Evolutionary conservation across 768 basidiomycete genomes (phyloP).

Genomic region (Ramaria rubella): DNA sequence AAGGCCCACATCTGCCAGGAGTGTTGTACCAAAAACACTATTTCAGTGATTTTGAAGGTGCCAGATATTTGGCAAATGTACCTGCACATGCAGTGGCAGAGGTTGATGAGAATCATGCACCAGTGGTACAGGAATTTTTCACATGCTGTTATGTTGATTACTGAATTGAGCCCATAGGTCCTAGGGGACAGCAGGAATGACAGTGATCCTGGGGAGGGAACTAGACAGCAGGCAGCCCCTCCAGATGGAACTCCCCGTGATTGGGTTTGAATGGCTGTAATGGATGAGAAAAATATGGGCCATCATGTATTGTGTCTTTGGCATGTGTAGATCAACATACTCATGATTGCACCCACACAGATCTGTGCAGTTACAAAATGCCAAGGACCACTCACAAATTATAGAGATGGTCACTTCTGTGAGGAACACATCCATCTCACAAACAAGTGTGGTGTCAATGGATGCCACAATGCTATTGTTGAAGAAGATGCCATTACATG

Average conservation of each 20-base stretch:
- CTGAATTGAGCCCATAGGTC: not conserved
- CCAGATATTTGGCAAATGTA: too few species aligned
- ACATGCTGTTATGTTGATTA: not conserved
- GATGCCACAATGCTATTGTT: constrained; percentile 14
- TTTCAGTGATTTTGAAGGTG: not conserved
- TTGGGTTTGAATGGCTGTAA: constrained; percentile 25
- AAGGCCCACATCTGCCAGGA: not conserved
- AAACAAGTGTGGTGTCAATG: constrained; percentile 21
- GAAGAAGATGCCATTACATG: constrained; percentile 16
- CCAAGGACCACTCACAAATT: constrained; percentile 20
- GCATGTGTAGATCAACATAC: not conserved
- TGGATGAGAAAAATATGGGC: constrained; percentile 28
- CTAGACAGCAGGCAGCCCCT: not conserved
- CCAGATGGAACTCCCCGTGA: not conserved
- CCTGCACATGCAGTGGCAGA: not conserved
- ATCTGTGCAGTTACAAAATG: constrained; percentile 23
- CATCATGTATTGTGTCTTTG: constrained; percentile 18
- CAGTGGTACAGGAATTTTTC: not conserved
- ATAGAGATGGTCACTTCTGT: constrained; percentile 27
- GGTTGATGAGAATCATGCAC: not conserved
- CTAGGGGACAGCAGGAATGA: not conserved
- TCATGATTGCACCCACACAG: not conserved
- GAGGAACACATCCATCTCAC: constrained; percentile 13
- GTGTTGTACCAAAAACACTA: not conserved
- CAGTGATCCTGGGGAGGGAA: not conserved